Base-by-base conservation (phyloP, 192 early-diverging fungal genomes). In the Backusella circina region DNA sequence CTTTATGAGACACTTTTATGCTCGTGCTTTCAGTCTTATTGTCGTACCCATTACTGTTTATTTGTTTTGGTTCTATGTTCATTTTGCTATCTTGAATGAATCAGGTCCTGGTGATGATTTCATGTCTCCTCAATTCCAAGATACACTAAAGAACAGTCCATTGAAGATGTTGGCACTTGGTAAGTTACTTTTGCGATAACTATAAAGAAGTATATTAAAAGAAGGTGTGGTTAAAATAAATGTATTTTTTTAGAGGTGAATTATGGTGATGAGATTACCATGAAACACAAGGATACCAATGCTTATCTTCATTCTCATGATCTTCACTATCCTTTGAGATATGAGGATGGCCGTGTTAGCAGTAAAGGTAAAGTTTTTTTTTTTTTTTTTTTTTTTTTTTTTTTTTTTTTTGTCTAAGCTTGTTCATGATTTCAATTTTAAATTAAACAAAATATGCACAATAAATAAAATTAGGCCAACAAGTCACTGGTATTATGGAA, bases 41-140 rank as follows among this genome's bases (percentile, higher is more conserved):
- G 35, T 93, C 44, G 76, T 98, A 12, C 97, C 97, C 37, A 71
- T 93, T 36, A 21, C 78, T 16, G 75, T 97, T 16, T 99, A 99
- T 75, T 82, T 95, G n/a, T 87, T 88, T n/a, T 96, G 92, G 86
- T 99, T 99, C 81, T 95, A 92, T 80, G 80, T 99, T 35, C 97
- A 99, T 81, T 99, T 99, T 88, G 87, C 85, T 8, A 82, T 97
- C 28, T 83, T 99, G 68, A 89, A 85, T 21, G 88, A 87, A 72
- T 87, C 86, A 74, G 97, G 97, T 6, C 90, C 96, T 28, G 97
- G 97, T 54, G 97, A 99, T 84, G 89, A 88, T 41, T 97, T 97
- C 81, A 95, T 98, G 93, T 92, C 89, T 23, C 85, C 94, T 23
- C 86, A 86, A 70, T 99, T 99, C 87, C 95, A 99, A 74, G 93